phyloP scores from a whole-genome alignment of 2,329 filamentous ascomycete species.

The Simplicillium sp. region DNA sequence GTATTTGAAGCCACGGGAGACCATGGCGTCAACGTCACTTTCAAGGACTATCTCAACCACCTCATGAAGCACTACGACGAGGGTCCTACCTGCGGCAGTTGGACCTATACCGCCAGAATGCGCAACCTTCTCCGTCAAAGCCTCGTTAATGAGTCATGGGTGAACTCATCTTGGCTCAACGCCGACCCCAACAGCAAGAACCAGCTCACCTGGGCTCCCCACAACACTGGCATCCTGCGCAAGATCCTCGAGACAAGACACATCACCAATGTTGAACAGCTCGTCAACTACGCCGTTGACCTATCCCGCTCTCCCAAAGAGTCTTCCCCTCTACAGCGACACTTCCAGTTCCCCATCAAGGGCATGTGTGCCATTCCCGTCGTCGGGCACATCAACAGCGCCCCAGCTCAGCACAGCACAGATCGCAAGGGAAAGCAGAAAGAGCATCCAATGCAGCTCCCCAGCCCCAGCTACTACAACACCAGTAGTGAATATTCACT shows the following conservation, averaged over 20 bases:
- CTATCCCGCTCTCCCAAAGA: neutral
- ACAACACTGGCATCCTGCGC: conserved; percentile 28
- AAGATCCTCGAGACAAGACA: conserved; percentile 37
- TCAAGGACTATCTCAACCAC: conserved; percentile 36
- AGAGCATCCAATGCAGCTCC: no score
- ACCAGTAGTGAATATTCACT: no score
- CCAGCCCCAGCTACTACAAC: no score
- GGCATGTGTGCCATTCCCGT: no score
- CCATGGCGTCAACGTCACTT: conserved; percentile 25
- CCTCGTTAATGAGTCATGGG: neutral
- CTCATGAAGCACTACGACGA: conserved; percentile 38
- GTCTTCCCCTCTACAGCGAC: neutral
- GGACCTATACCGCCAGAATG: conserved; percentile 34
- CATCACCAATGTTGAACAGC: conserved; percentile 25
- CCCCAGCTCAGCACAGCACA: no score
- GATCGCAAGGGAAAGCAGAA: no score
- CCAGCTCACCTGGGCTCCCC: conserved; percentile 25
- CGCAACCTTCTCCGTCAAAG: conserved; percentile 32
- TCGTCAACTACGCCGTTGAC: conserved; percentile 27
- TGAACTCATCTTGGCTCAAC: neutral
- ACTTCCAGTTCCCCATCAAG: no score
- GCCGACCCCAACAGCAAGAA: neutral
- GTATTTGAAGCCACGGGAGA: conserved; percentile 33
- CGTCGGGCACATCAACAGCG: no score
- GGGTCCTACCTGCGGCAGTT: conserved; percentile 26